Percentiles rank a stretch among this genome's conserved stretches.
Evolutionary conservation across 768 basidiomycete genomes (phyloP).

Genomic region (Lactarius indigo): DNA sequence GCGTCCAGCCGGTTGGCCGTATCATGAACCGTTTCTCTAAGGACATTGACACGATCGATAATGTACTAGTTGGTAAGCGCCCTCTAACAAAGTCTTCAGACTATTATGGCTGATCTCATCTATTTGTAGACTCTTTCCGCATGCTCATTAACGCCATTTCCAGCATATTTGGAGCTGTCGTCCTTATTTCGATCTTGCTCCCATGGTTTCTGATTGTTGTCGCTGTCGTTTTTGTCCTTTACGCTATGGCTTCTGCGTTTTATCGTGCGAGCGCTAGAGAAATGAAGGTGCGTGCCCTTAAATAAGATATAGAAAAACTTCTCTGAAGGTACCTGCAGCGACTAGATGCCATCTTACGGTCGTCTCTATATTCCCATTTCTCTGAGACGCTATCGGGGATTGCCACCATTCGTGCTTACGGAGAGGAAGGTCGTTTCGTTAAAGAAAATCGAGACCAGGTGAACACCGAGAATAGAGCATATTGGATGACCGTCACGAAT

Average conservation of each 20-base stretch:
- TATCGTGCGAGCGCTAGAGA: slow-evolving; percentile 86
- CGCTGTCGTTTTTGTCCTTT: slow-evolving; percentile 54
- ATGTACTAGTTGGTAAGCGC: slow-evolving; percentile 51
- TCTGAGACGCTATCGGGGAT: slow-evolving; percentile 86
- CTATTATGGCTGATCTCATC: slow-evolving; percentile 1
- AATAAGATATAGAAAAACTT: neutral
- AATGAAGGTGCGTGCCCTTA: slow-evolving; percentile 51
- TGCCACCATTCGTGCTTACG: slow-evolving; percentile 85
- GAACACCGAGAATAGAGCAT: slow-evolving; percentile 86
- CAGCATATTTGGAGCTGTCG: slow-evolving; percentile 68
- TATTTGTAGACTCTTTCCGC: slow-evolving; percentile 58
- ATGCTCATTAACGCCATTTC: slow-evolving; percentile 65
- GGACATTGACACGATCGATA: slow-evolving; percentile 82
- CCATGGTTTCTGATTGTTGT: slow-evolving; percentile 86
- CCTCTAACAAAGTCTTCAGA: neutral
- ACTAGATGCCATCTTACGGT: slow-evolving; percentile 78
- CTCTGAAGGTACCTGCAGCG: slow-evolving; percentile 37
- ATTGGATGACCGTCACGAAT: slow-evolving; percentile 82
- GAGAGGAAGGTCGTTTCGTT: slow-evolving; percentile 71
- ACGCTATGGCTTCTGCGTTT: slow-evolving; percentile 71
- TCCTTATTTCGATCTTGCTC: slow-evolving; percentile 71
- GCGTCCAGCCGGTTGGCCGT: slow-evolving; percentile 65
- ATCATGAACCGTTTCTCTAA: slow-evolving; percentile 91
- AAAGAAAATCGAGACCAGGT: slow-evolving; percentile 70
- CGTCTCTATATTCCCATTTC: slow-evolving; percentile 87